Evolutionary conservation across 2,329 filamentous ascomycete genomes (phyloP).

Genomic region (Nannizzia gypsea): DNA sequence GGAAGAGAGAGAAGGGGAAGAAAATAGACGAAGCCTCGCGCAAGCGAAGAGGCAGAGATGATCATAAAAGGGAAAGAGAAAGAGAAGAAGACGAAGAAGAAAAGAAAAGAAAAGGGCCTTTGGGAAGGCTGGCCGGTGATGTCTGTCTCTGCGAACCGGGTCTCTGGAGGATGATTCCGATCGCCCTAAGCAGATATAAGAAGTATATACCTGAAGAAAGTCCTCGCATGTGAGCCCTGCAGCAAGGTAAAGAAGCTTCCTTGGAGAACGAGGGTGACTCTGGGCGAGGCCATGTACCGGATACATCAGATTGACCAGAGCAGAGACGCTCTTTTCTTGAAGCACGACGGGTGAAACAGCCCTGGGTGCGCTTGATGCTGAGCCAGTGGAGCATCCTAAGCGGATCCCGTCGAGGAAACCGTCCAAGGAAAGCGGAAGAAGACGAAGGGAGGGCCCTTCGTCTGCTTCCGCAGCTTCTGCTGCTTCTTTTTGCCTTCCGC

Average conservation of each 20-base stretch:
- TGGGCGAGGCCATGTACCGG: too few relatives aligned
- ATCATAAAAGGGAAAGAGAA: too few relatives aligned
- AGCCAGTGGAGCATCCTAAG: background rate
- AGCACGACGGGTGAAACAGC: background rate
- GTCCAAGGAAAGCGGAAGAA: background rate
- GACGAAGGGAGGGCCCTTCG: background rate
- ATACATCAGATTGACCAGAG: too few relatives aligned
- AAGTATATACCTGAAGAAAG: too few relatives aligned
- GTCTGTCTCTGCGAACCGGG: background rate
- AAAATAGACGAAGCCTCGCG: background rate
- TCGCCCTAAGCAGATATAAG: background rate
- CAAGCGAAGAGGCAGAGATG: background rate
- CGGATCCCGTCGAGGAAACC: background rate
- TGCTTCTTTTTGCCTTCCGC: background rate
- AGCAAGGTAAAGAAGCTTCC: too few relatives aligned
- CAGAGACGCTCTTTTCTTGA: too few relatives aligned
- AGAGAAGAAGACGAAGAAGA: background rate
- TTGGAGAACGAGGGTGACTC: too few relatives aligned
- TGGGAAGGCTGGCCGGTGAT: background rate
- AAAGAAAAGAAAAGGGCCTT: background rate
- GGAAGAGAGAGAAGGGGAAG: background rate
- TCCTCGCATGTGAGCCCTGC: background rate
- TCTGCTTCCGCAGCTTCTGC: too few relatives aligned
- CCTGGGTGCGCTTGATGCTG: background rate
- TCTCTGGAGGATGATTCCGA: background rate